phyloP scores from a whole-genome alignment of 2,329 filamentous ascomycete species.

The Colletotrichum plurivorum region DNA sequence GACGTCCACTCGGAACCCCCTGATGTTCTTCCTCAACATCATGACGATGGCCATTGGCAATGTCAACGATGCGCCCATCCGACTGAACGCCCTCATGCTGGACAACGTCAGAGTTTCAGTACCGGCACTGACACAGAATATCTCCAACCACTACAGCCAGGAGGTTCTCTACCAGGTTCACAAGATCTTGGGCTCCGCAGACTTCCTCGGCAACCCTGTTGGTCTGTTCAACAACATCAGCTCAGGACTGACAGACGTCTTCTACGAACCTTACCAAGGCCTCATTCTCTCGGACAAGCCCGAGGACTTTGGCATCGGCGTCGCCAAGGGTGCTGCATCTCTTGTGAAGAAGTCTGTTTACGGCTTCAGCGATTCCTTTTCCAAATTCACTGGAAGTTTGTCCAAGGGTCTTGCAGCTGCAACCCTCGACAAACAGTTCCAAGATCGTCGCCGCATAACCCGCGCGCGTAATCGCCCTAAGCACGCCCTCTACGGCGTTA shows the following conservation, averaged over 20 bases:
- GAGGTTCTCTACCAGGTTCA: slow-evolving; percentile 97
- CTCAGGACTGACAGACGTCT: slow-evolving; percentile 96
- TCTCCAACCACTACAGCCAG: slow-evolving; percentile 96
- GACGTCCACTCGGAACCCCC: slow-evolving; percentile 88
- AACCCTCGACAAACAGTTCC: slow-evolving; percentile 98
- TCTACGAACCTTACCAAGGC: slow-evolving; percentile 99
- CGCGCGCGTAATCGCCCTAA: slow-evolving; percentile 94
- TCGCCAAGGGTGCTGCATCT: slow-evolving; percentile 95
- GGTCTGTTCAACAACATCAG: slow-evolving; percentile 98
- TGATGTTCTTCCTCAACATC: slow-evolving; percentile 99
- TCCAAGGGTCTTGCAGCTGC: slow-evolving; percentile 96
- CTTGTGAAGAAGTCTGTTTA: slow-evolving; percentile 99
- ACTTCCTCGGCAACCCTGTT: slow-evolving; percentile 97
- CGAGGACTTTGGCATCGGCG: slow-evolving; percentile 93
- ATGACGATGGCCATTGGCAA: slow-evolving; percentile 99
- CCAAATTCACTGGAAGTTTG: slow-evolving; percentile 96
- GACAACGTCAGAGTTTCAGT: slow-evolving; percentile 96
- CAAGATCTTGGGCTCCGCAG: slow-evolving; percentile 95
- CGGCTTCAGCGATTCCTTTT: slow-evolving; percentile 96
- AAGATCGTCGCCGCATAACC: slow-evolving; percentile 94
- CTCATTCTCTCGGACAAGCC: slow-evolving; percentile 96
- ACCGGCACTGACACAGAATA: slow-evolving; percentile 84
- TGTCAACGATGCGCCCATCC: slow-evolving; percentile 96
- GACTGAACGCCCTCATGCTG: slow-evolving; percentile 92
- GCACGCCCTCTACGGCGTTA: slow-evolving; percentile 96